These are phyloP conservation scores for Wickerhamomyces silvicola DNA, from an alignment of 805 yeast species.

Conservation along the genomic window DNA sequence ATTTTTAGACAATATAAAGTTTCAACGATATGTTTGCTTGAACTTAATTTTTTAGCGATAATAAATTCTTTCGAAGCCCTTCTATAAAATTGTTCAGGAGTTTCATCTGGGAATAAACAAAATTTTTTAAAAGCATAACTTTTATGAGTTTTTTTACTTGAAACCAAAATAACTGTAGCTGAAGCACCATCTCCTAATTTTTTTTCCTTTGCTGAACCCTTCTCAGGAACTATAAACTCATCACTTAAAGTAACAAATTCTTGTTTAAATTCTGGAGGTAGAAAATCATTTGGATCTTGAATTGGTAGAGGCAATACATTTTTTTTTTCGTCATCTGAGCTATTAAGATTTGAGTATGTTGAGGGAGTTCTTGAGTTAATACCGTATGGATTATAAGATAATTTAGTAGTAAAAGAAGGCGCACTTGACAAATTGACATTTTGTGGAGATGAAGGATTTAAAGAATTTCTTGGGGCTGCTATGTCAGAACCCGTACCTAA, in stretches of 20 bases:
- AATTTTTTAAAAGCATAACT: conserved; percentile 63
- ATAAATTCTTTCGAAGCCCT: conserved; percentile 60
- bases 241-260: conserved; percentile 43
- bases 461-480: conserved; percentile 19
- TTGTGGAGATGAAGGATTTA: conserved; percentile 4
- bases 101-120: conserved; percentile 51
- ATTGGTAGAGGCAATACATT: conserved; percentile 55
- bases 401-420: conserved; percentile 26
- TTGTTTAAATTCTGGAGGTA: conserved; percentile 51
- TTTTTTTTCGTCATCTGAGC: conserved; percentile 32
- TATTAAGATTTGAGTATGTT: conserved; percentile 12
- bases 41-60: conserved; percentile 46
- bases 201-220: conserved; percentile 30
- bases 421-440: conserved; percentile 6
- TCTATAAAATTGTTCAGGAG: conserved; percentile 55
- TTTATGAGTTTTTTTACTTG: conserved; percentile 31
- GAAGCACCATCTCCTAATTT: conserved; percentile 71
- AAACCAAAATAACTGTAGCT: conserved; percentile 51
- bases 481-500: conserved; percentile 21
- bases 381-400: conserved; percentile 65
- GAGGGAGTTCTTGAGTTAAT: conserved; percentile 31
- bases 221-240: conserved; percentile 42
- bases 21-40: conserved; percentile 55
- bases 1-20: conserved; percentile 50
- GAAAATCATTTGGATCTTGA: conserved; percentile 55